Conservation (phyloP, 257 asterid genomes). For the Nicotiana knightiana region DNA sequence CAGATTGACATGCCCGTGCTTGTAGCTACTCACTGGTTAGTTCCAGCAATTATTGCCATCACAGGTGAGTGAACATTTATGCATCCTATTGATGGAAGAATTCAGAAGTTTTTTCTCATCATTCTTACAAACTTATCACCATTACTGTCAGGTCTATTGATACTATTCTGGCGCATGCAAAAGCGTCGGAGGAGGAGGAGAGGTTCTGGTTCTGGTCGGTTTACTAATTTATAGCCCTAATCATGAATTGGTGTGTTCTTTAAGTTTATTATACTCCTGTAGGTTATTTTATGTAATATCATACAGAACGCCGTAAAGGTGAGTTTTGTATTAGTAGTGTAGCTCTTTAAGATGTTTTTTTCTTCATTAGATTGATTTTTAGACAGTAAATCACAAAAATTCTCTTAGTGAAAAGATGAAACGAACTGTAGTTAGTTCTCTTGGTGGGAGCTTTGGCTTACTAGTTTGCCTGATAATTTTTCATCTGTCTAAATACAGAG, state of each 20-base stretch:
- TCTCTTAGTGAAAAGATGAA: not conserved
- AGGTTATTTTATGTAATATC: constrained; percentile 2
- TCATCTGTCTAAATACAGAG: no score
- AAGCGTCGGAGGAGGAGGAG: constrained; percentile 74
- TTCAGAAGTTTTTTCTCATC: not conserved
- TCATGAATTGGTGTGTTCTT: not conserved
- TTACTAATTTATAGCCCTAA: constrained; percentile 29
- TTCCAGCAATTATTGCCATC: constrained; percentile 66
- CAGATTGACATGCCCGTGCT: constrained; percentile 81
- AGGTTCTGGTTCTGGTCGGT: constrained; percentile 52
- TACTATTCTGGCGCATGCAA: constrained; percentile 75
- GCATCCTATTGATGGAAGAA: not conserved
- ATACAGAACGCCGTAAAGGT: not conserved
- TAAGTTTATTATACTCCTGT: not conserved
- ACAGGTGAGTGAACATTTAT: constrained; percentile 44
- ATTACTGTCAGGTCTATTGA: constrained; percentile 48
- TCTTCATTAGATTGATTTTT: not conserved
- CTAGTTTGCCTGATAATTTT: not conserved
- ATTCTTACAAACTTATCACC: not conserved
- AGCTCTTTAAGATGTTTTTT: not conserved
- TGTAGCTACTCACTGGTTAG: constrained; percentile 85
- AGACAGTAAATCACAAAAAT: not conserved
- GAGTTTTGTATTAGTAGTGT: constrained; percentile 9
- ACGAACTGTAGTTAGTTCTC: not conserved
- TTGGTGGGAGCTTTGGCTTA: not conserved